Base-by-base conservation (phyloP, 1,284 basidiomycete genomes). In the Flammula alnicola region DNA sequence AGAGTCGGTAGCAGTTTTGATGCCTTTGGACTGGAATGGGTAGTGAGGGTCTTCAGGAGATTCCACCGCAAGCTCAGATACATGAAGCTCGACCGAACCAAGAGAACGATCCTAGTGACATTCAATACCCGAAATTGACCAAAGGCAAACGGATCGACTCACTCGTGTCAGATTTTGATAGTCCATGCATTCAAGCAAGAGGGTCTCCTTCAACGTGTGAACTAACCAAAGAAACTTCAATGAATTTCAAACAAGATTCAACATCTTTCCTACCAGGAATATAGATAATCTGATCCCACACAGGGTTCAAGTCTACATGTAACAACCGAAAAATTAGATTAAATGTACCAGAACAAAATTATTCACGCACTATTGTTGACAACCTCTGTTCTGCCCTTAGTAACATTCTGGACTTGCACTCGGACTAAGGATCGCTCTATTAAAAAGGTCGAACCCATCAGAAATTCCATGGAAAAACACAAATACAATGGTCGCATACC, bases 171-270 rank as follows among this genome's bases (percentile, higher is more conserved):
- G 70, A 67, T 94, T 77, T 69, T 98, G 93, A 68, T 96, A 96
- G 69, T 99, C 97, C 95, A 99, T 96, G 57, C 92, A 81, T 74
- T 99, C 96, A 60, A 99, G 73, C 39, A 93, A 69, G 67, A 98
- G 74, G 8, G 74, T 81, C 80, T 82, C 79, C 57, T 72, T 75
- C 56, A 75, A 56, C 11, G 68, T 74, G 60, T 77, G 74, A 44
- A 79, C 71, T 68, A 50, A 25, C 14, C 38, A 47, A 20, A 44
- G 60, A 55, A 32, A 39, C n/a, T 32, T 53, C 12, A 5, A 14
- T 22, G 19, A 45, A 32, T 27, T 5, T 25, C 4, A 4, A 26
- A 1, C 19, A 19, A 38, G 45, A 30, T 10, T 6, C 25, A 32
- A 44, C 47, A 30, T 40, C 16, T 45, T 63, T 60, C 75, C 55